Evolutionary conservation across 2,329 filamentous ascomycete genomes (phyloP).

Genomic region (Hypomyces rosellus): DNA sequence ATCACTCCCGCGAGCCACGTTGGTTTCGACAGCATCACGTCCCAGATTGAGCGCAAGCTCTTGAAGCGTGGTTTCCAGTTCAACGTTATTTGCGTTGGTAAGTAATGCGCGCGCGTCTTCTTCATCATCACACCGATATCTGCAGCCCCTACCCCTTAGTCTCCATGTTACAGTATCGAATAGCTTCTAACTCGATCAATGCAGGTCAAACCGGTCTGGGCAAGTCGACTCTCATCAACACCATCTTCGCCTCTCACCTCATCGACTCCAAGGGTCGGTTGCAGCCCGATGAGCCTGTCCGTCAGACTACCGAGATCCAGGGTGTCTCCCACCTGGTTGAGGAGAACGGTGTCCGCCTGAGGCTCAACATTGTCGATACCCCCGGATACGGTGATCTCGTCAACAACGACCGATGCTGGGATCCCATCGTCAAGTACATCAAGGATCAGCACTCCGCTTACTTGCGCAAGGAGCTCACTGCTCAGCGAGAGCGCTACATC

Average conservation of each 20-base stretch:
- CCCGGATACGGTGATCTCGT: constrained; percentile 97
- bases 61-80: constrained; percentile 99
- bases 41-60: constrained; percentile 98
- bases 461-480: constrained; percentile 97
- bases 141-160: background rate
- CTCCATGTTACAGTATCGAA: background rate
- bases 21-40: constrained; percentile 99
- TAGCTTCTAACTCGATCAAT: constrained; percentile 12
- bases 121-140: background rate
- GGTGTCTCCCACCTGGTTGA: constrained; percentile 97
- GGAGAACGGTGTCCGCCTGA: constrained; percentile 95
- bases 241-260: constrained; percentile 98
- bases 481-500: constrained; percentile 97
- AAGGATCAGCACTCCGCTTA: constrained; percentile 99
- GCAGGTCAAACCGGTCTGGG: constrained; percentile 95
- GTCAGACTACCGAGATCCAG: constrained; percentile 96
- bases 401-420: constrained; percentile 99
- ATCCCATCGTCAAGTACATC: constrained; percentile 99
- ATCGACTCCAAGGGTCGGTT: constrained; percentile 98
- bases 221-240: constrained; percentile 99
- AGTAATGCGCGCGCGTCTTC: constrained; percentile 34
- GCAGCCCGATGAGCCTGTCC: constrained; percentile 84
- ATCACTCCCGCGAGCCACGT: constrained; percentile 95
- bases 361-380: constrained; percentile 98
- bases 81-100: constrained; percentile 99